These are phyloP conservation scores for Porodaedalea pini DNA, from an alignment of 1,284 basidiomycete species.

Conservation along the genomic window DNA sequence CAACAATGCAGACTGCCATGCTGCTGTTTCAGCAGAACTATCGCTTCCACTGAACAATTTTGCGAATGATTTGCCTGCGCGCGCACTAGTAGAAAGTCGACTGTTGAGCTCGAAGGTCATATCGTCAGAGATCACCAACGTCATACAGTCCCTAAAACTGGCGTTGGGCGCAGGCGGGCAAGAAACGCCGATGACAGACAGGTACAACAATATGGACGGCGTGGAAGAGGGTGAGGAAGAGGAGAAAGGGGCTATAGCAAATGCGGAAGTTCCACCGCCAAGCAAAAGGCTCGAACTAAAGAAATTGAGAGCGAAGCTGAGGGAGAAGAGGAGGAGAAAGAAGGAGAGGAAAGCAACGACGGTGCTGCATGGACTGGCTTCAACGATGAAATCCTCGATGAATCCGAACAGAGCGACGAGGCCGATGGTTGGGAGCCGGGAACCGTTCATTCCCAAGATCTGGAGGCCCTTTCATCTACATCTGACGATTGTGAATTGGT, in stretches of 20 bases:
- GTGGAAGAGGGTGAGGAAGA: conserved; percentile 26
- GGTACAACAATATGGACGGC: conserved; percentile 24
- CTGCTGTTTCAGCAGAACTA: conserved; percentile 45
- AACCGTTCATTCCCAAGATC: conserved; percentile 31
- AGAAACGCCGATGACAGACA: conserved; percentile 23
- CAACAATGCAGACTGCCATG: conserved; percentile 42
- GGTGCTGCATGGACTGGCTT: conserved; percentile 14
- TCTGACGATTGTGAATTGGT: conserved; percentile 16
- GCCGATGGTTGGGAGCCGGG: conserved; percentile 42
- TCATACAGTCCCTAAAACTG: conserved; percentile 48
- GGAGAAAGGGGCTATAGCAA: conserved; percentile 27
- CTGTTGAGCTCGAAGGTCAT: conserved; percentile 76
- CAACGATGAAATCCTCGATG: conserved; percentile 27
- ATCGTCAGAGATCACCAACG: conserved; percentile 54
- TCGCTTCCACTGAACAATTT: conserved; percentile 22
- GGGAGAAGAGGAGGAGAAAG: conserved; percentile 14
- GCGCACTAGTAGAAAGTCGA: conserved; percentile 66
- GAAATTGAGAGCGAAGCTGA: conserved; percentile 24
- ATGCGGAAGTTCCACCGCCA: conserved; percentile 21
- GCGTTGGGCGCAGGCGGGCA: conserved; percentile 38
- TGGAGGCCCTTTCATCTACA: conserved; percentile 25
- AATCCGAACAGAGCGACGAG: conserved; percentile 24
- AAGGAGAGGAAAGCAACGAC: conserved; percentile 17
- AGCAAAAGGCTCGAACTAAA: conserved; percentile 21
- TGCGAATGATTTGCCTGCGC: conserved; percentile 32